phyloP scores from a whole-genome alignment of 192 early-diverging fungal genomes.

The Umbelopsis isabellina region DNA sequence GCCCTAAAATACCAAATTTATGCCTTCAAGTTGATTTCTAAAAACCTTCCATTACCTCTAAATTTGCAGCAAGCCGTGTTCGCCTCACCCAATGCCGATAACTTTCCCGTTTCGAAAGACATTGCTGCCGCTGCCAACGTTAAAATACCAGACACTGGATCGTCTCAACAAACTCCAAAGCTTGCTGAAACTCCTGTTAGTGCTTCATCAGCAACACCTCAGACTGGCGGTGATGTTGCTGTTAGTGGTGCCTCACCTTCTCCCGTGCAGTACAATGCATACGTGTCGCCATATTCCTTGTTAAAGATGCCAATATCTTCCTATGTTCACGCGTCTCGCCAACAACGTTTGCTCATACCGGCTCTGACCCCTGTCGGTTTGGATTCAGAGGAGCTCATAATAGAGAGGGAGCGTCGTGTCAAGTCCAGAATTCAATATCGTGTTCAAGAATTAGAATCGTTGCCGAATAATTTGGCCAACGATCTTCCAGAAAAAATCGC shows the following conservation, averaged over 20 bases:
- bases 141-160: constrained; percentile 5
- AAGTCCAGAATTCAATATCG: constrained; percentile 74
- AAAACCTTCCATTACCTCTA: constrained; percentile 78
- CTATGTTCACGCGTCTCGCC: constrained; percentile 54
- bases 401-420: constrained; percentile 80
- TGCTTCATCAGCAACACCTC: constrained; percentile 55
- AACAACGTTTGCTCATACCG: constrained; percentile 75
- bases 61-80: constrained; percentile 75
- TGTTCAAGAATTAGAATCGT: constrained; percentile 73
- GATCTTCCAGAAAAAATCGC: constrained; percentile 44
- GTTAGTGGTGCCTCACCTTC: not conserved
- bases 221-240: constrained; percentile 51
- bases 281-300: constrained; percentile 60
- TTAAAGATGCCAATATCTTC: constrained; percentile 60
- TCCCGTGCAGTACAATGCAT: constrained; percentile 45
- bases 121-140: not conserved
- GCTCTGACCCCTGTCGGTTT: constrained; percentile 77
- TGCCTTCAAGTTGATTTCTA: constrained; percentile 80
- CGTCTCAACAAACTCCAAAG: constrained; percentile 43
- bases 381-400: constrained; percentile 73
- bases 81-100: constrained; percentile 17
- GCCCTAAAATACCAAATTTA: constrained; percentile 82
- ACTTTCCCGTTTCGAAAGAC: not conserved
- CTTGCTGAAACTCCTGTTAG: constrained; percentile 49
- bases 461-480: constrained; percentile 70